Base-by-base conservation (phyloP, 2,329 filamentous ascomycete species). In the Calonectria hawksworthii region DNA sequence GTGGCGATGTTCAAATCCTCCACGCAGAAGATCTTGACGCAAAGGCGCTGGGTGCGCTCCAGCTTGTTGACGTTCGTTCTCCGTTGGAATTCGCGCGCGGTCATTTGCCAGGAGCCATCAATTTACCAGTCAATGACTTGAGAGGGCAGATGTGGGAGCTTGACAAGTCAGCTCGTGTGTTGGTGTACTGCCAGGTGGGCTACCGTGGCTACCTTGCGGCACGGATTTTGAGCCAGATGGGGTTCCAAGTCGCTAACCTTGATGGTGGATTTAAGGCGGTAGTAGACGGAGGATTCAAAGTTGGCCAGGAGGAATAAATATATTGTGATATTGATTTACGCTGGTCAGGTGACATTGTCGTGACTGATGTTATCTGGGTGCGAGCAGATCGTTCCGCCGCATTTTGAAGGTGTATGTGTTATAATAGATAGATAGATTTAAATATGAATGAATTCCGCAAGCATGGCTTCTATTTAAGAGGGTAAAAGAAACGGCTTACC, bases 1-100 rank as follows among this genome's bases (percentile, higher is more conserved):
- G 70, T 5, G 70, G 73, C 1, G 70, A 74, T 34, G 63, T 68
- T n/a, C 64, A 74, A 38, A 67, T 72, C n/a, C 52, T 73, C 23
- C 73, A 73, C 32, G 65, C 69, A 13, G 73, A 47, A 14, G 64
- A 74, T 7, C 51, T 74, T 6, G 26, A 21, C n/a, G 23, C 56
- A n/a, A 28, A 7, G 54, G 63, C 30, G 34, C 30, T 69, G 11
- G 21, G 2, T 16, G n/a, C n/a, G n/a, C 32, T 74, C 30, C 73
- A 74, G 47, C 21, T 74, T 16, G 44, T 74, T 34, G 73, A 74
- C 23, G 73, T 74, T 18, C 44, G 70, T 26, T 44, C 69, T 11
- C 64, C 73, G 3, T 56, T 23, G 10, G 73, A 72, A 9, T 74
- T 68, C 36, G 34, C 23, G 16, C 21, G 56, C 14, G 64, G 65